Evolutionary conservation across 1,284 basidiomycete species (phyloP), one percentile per base, ranked within the genome.

Genomic region (Sporisorium scitamineum): DNA sequence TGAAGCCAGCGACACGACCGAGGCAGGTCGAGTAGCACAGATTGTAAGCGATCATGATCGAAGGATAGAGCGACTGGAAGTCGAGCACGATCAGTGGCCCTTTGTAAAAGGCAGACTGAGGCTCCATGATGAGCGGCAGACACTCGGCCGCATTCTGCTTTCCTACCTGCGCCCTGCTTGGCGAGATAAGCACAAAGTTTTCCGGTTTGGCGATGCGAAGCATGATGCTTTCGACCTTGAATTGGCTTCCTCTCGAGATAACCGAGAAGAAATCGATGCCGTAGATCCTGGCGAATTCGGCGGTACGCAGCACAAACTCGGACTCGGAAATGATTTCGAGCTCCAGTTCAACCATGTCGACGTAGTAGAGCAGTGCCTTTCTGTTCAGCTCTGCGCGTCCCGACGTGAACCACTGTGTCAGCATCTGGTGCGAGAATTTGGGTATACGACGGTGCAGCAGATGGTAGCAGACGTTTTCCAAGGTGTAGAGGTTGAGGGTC

Each of bases 191-290:
- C n/a, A 85, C 65, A 44, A 79, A 84, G 50, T 90, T 93, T 84
- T 98, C 96, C 0, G 95, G 95, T 86, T 99, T 99, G n/a, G 94
- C 93, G 54, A 99, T 94, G 26, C 95, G 91, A 85, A 97, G 94
- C 91, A 99, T 92, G 87, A 99, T 96, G 0, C 94, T 95, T 87
- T 99, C 96, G 22, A 99, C 96, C 87, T 98, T 98, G 88, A 94
- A 98, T 80, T 99, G 96, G 2, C 94, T 96, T 1, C 96, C 96
- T 32, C 97, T 90, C 75, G 91, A 94, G 65, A 97, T 90, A 47
- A 98, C 95, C 0, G 95, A 97, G 83, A 92, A 94, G 85, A 98
- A 98, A 86, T 99, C 96, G 54, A 99, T 92, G 0, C 96, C 96
- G 78, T 97, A 97, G 14, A 98, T 93, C 14, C 96, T 90, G 20